Conservation (phyloP, 1,284 basidiomycete genomes). For the Melampsora americana region DNA sequence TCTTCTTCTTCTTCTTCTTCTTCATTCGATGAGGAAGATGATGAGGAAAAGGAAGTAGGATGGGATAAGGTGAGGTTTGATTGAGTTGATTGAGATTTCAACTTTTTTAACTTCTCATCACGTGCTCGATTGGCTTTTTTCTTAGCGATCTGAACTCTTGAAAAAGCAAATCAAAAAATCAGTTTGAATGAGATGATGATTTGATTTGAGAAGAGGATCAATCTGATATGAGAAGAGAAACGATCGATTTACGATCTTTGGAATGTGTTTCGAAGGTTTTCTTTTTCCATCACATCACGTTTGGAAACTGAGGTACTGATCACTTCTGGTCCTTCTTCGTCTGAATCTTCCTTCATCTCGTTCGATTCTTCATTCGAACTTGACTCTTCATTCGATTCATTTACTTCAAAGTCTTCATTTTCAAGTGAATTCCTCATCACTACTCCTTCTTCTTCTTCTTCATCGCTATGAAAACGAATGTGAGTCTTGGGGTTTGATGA, state of each 20-base stretch:
- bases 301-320: conserved; percentile 23
- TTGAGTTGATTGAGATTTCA: neutral
- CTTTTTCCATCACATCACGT: conserved; percentile 26
- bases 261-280: conserved; percentile 17
- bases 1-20: conserved; percentile 2
- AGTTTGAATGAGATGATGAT: too few relatives aligned
- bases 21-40: conserved; percentile 17
- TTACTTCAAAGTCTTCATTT: too few relatives aligned
- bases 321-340: conserved; percentile 34
- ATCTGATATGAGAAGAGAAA: neutral
- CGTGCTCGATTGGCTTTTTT: conserved; percentile 26
- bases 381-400: neutral
- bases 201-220: neutral
- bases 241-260: conserved; percentile 20
- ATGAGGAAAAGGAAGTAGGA: conserved; percentile 2
- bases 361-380: neutral
- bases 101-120: conserved; percentile 36
- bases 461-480: neutral
- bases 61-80: neutral
- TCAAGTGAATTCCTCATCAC: too few relatives aligned
- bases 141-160: conserved; percentile 15
- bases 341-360: neutral
- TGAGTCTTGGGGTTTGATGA: neutral
- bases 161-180: neutral
- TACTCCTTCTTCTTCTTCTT: conserved; percentile 65